Evolutionary conservation across 139 green algal genomes (phyloP).

Genomic region (Chlamydomonas asymmetrica): DNA sequence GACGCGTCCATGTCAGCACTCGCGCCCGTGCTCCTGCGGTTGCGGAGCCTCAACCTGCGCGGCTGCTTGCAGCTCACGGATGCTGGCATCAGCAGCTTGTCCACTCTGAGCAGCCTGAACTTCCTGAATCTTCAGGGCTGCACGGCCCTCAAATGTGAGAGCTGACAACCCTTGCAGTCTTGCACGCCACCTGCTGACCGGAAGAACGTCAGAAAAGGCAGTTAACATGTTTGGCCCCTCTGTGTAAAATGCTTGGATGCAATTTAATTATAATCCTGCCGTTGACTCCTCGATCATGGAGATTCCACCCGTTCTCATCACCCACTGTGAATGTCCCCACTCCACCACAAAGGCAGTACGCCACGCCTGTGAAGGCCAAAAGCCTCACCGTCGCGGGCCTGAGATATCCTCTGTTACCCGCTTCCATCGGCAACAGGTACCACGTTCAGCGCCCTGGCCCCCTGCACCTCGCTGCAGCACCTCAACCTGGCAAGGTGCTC

Average conservation of each 20-base stretch:
- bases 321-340: neutral
- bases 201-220: too few species aligned
- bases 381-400: too few species aligned
- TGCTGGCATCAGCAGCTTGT: conserved; percentile 27
- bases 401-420: neutral
- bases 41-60: conserved; percentile 23
- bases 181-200: too few species aligned
- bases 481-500: conserved; percentile 22
- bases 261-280: neutral
- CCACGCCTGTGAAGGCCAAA: neutral
- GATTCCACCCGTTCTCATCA: neutral
- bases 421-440: neutral
- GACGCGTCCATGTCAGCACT: neutral
- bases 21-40: neutral
- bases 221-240: neutral
- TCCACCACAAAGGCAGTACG: neutral
- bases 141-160: conserved; percentile 19
- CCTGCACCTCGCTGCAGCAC: neutral
- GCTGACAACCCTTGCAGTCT: too few species aligned
- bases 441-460: neutral
- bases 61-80: conserved; percentile 40
- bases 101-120: conserved; percentile 20
- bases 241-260: neutral
- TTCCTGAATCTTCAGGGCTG: conserved; percentile 49
- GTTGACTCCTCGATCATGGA: neutral